phyloP scores from a whole-genome alignment of 305 asterid species.

The Fraxinus floribunda region DNA sequence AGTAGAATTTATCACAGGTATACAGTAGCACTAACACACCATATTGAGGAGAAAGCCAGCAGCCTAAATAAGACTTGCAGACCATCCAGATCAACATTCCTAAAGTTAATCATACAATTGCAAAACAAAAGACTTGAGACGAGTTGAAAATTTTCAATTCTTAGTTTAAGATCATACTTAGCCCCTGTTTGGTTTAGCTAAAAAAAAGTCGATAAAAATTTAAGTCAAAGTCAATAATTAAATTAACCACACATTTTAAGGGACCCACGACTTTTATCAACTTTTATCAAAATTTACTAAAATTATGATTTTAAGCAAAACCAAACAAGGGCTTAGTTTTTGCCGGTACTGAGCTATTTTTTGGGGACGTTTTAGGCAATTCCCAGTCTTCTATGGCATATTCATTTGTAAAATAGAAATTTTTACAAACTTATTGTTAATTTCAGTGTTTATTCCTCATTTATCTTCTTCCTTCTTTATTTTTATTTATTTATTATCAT shows the following conservation, averaged over 20 bases:
- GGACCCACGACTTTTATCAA: background rate
- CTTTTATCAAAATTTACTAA: background rate
- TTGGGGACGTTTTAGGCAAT: background rate
- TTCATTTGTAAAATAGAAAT: background rate
- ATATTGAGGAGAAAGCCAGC: background rate
- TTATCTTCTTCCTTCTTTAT: background rate
- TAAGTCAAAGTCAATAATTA: background rate
- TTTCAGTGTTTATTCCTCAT: background rate
- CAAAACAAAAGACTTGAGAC: background rate
- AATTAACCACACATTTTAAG: background rate
- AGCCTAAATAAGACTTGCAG: background rate
- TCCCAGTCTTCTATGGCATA: background rate
- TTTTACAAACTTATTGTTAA: background rate
- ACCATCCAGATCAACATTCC: background rate
- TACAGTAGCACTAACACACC: background rate
- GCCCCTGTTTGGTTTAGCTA: background rate
- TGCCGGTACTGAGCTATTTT: background rate
- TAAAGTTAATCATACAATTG: background rate
- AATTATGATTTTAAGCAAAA: background rate
- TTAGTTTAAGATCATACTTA: background rate
- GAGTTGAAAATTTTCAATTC: background rate
- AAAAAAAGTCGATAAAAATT: background rate
- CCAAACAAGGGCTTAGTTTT: background rate
- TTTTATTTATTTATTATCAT: background rate
- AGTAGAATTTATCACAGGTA: background rate